These are phyloP conservation scores for Pedinophyceae sp. DNA, from an alignment of 139 green algal genomes.

Conservation along the genomic window DNA sequence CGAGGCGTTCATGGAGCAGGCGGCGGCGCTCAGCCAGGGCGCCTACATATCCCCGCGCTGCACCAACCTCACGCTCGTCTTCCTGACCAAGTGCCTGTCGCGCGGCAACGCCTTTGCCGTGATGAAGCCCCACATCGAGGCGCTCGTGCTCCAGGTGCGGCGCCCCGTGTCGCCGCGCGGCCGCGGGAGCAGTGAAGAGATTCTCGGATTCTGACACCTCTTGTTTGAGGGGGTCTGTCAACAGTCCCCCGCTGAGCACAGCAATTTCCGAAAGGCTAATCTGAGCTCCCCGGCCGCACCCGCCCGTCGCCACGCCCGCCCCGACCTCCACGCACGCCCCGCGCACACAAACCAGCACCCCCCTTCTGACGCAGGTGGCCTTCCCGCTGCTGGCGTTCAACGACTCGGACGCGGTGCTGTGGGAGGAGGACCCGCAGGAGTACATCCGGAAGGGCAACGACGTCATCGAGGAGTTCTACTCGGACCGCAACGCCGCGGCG, in stretches of 20 bases:
- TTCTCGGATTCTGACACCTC: too few relatives aligned
- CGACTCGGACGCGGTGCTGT: conserved; percentile 74
- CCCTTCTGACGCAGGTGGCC: conserved; percentile 49
- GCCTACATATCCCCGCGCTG: conserved; percentile 11
- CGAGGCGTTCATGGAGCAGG: conserved; percentile 43
- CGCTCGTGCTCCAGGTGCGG: conserved; percentile 30
- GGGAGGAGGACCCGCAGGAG: conserved; percentile 88
- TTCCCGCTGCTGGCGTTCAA: conserved; percentile 85
- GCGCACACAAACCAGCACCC: too few relatives aligned
- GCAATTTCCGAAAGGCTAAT: too few relatives aligned
- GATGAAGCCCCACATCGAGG: conserved; percentile 54
- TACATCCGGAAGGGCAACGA: conserved; percentile 94
- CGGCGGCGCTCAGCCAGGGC: conserved; percentile 16
- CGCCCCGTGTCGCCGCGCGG: too few relatives aligned
- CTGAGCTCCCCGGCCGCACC: too few relatives aligned
- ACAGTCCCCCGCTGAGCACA: too few relatives aligned
- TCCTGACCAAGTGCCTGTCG: conserved; percentile 31
- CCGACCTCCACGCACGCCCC: too few relatives aligned
- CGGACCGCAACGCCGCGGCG: conserved; percentile 29
- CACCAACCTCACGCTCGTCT: conserved; percentile 45
- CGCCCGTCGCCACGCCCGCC: too few relatives aligned
- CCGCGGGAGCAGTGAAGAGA: too few relatives aligned
- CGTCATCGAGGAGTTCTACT: conserved; percentile 95
- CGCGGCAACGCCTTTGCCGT: conserved; percentile 41
- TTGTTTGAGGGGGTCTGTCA: too few relatives aligned